Base-by-base conservation (phyloP, 1,284 basidiomycete species). In the Bondarzewia mesenterica region DNA sequence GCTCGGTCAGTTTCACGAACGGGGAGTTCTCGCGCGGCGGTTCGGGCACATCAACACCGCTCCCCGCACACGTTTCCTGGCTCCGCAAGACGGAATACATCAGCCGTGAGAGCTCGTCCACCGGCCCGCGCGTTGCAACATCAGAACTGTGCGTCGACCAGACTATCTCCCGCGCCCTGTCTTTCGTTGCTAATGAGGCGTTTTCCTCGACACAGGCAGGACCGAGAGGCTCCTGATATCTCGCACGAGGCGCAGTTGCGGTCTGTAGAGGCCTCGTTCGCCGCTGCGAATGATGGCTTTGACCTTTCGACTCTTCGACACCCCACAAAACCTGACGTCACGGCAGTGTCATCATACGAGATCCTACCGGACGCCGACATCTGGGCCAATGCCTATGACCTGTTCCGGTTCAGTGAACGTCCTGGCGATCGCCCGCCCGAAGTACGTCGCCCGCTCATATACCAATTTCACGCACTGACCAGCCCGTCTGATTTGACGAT, bases 51-150 rank as follows among this genome's bases (percentile, higher is more conserved):
- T 64, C 72, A 10, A 66, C 77, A 42, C 69, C 80, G 35, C 51
- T 68, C n/a, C 63, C 75, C 2, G 68, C 67, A 0, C 80, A 90
- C 49, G 91, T 94, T 12, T 76, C 90, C 4, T 96, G 92, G 92
- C 72, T 96, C 50, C 77, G 92, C 46, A 89, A 87, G 62, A 93
- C 91, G 1, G 89, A 91, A 57, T 93, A 94, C 60, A 75, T 93
- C 52, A 85, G 80, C 53, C 70, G 85, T 54, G 82, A 84, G 55
- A 72, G 75, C 22, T 67, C 72, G 2, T 75, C 78, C 46, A 29
- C 46, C 22, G 25, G 16, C 7, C 75, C 73, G 23, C 32, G 18
- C 42, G 45, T 32, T 1, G 25, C 7, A 53, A 57, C 26, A 62
- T 71, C 10, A 59, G 85, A 89, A 61, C 60, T 72, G 85, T 86